Evolutionary conservation across 106 monocot species (phyloP), one percentile per base, ranked within the genome.

Genomic region (Acanthochlamys bracteata): DNA sequence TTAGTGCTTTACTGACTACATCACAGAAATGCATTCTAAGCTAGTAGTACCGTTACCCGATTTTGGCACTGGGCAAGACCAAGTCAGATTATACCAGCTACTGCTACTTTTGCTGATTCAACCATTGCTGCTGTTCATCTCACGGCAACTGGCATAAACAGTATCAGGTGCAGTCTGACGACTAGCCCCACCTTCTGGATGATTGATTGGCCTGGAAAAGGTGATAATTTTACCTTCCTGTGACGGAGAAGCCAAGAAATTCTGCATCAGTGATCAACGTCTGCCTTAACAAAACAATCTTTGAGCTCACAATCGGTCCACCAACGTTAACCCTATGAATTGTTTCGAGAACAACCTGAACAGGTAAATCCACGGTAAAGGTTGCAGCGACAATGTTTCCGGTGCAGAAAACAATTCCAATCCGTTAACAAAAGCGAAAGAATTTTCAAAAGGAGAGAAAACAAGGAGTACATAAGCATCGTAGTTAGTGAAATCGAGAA

Each of bases 1-100:
- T 23, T 12, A 55, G 23, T 3, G 76, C 42, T 0, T 13, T 4
- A 43, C 76, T 76, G 15, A 69, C 76, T 2, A 76, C 41, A 41
- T 76, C 76, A 52, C 76, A 76, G 64, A 70, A 76, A 53, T 70
- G 76, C 57, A 76, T 20, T 8, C 76, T 55, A 2, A 76, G 57
- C 7, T 70, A 47, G 20, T 58, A 75, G n/a, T n/a, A 13, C 55
- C 24, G 12, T 59, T 43, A 3, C 23, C 19, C 55, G 59, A 27
- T 3, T 17, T 59, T 7, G 19, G 15, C 54, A 55, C 67, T 3
- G 19, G 10, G 17, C 27, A 53, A 16, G n/a, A 25, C 67, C 67
- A 67, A 20, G 67, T 33, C 24, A 67, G 49, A 41, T 67, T 55
- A 24, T 19, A 59, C 10, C 0, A 0, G 27, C 27, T 42, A 25